A percentile compares a stretch with the other conserved stretches of the same genome.
Evolutionary conservation across 345 rosid species (phyloP).

Genomic region (Xanthoceras sorbifolium): DNA sequence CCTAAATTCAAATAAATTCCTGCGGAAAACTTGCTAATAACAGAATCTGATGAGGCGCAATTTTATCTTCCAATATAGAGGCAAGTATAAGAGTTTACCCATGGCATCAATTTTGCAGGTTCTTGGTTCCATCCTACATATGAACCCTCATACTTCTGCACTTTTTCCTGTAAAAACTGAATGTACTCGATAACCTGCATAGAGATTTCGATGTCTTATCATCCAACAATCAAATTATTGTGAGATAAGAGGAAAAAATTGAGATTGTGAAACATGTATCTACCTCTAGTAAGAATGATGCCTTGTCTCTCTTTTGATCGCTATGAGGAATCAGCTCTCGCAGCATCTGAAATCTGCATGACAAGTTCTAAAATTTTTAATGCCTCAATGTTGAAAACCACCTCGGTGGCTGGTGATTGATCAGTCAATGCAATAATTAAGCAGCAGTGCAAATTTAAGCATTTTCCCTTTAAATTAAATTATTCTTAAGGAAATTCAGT

Average conservation of each 20-base stretch:
- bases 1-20: background rate
- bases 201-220: conserved; percentile 6
- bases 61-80: background rate
- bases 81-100: conserved; percentile 51
- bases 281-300: conserved; percentile 95
- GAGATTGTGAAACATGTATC: background rate
- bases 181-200: conserved; percentile 89
- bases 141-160: conserved; percentile 67
- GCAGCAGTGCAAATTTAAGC: background rate
- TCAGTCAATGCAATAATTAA: background rate
- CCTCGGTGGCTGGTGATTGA: background rate
- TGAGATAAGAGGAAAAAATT: background rate
- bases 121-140: conserved; percentile 79
- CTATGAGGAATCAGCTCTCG: conserved; percentile 84
- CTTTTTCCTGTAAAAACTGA: conserved; percentile 86
- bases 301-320: conserved; percentile 96
- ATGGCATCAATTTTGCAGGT: conserved; percentile 59
- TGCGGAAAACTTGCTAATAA: background rate
- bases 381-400: conserved; percentile 2
- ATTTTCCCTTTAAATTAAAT: background rate
- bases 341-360: conserved; percentile 84
- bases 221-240: conserved; percentile 1
- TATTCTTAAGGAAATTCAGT: background rate
- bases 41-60: background rate
- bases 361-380: background rate